A percentile compares a stretch with the other conserved stretches of the same genome.
Conservation (phyloP, 352 stramenopile species). For the Phytophthora melonis region DNA sequence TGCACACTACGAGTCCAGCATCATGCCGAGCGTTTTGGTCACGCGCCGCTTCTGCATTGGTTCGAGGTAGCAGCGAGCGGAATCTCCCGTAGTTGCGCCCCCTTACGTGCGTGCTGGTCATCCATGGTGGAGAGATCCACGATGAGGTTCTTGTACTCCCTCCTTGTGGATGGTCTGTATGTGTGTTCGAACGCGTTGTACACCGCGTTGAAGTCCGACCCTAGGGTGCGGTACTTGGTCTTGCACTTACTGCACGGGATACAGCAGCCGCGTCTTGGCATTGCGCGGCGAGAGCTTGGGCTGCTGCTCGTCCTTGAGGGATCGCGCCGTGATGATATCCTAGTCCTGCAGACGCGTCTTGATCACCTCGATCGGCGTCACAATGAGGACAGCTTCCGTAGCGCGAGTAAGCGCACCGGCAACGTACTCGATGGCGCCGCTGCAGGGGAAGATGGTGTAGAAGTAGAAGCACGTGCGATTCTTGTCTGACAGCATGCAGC, state of each 20-base stretch:
- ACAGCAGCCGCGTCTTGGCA: slow-evolving; percentile 85
- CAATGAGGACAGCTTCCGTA: no score
- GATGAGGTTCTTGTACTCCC: slow-evolving; percentile 92
- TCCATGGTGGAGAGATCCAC: slow-evolving; percentile 81
- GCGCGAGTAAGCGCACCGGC: no score
- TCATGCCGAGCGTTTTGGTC: slow-evolving; percentile 66
- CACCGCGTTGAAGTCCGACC: slow-evolving; percentile 88
- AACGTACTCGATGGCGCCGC: no score
- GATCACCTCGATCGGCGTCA: no score
- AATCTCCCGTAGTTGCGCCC: slow-evolving; percentile 72
- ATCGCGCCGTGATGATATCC: no score
- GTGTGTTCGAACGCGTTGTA: slow-evolving; percentile 93
- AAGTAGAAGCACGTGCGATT: no score
- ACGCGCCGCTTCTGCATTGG: slow-evolving; percentile 71
- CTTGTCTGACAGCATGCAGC: no score
- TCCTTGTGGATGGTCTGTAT: slow-evolving; percentile 92
- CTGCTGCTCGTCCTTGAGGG: slow-evolving; percentile 94
- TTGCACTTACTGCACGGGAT: slow-evolving; percentile 83
- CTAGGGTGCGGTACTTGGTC: slow-evolving; percentile 72
- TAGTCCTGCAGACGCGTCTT: no score
- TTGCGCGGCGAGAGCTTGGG: slow-evolving; percentile 92
- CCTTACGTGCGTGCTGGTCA: slow-evolving; percentile 81
- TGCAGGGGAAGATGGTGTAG: no score
- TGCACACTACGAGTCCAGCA: slow-evolving; percentile 93
- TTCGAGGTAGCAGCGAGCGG: slow-evolving; percentile 76